phyloP scores from a whole-genome alignment of 176 grass and related monocot species.

The Avena atlantica region DNA sequence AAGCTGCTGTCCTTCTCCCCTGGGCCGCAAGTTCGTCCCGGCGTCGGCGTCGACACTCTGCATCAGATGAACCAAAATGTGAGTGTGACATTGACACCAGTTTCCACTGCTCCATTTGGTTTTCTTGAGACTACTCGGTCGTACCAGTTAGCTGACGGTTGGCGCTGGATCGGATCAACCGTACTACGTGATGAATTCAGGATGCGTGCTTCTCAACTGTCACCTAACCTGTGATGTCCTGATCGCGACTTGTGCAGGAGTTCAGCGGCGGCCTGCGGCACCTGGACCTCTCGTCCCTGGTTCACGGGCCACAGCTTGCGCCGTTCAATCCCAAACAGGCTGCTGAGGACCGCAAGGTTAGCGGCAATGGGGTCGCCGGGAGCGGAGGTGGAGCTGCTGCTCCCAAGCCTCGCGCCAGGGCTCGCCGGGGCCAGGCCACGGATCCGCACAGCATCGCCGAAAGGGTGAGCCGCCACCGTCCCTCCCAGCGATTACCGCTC shows the following conservation, averaged over 20 bases:
- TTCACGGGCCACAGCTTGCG: slow-evolving; percentile 35
- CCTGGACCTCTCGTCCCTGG: slow-evolving; percentile 45
- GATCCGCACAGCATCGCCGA: slow-evolving; percentile 61
- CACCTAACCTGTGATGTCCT: slow-evolving; percentile 21
- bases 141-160: slow-evolving; percentile 34
- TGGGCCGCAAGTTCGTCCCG: slow-evolving; percentile 10
- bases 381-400: slow-evolving; percentile 8
- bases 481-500: not conserved
- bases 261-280: slow-evolving; percentile 43
- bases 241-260: slow-evolving; percentile 38
- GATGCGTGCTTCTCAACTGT: not conserved
- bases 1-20: slow-evolving; percentile 51
- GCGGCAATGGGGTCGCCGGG: not conserved
- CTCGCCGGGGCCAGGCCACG: slow-evolving; percentile 53
- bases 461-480: slow-evolving; percentile 25
- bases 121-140: not conserved
- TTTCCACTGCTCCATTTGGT: not conserved
- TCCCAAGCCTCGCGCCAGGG: slow-evolving; percentile 33
- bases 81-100: not conserved
- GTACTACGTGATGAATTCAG: not conserved
- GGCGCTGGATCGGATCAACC: not conserved
- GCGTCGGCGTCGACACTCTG: slow-evolving; percentile 18
- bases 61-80: slow-evolving; percentile 46
- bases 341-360: slow-evolving; percentile 20
- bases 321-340: slow-evolving; percentile 46